Evolutionary conservation across 257 asterid genomes (phyloP).

Genomic region (Pogostemon cablin): DNA sequence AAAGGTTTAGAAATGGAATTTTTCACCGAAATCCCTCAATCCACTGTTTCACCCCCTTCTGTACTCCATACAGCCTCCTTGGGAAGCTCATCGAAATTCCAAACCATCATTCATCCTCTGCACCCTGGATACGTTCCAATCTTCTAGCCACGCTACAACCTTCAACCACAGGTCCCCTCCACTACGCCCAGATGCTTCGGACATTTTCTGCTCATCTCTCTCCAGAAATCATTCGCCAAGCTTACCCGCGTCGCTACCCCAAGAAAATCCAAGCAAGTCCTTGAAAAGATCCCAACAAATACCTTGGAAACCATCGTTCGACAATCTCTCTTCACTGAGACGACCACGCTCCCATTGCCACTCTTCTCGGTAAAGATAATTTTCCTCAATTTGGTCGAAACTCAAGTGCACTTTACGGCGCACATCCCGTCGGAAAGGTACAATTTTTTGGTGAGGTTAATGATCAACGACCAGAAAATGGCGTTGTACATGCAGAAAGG

Average conservation of each 20-base stretch:
- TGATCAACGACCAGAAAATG: slow-evolving; percentile 63
- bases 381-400: slow-evolving; percentile 86
- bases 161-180: too few relatives aligned
- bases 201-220: too few relatives aligned
- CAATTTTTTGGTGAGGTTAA: slow-evolving; percentile 76
- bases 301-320: slow-evolving; percentile 31
- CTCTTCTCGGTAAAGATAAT: slow-evolving; percentile 46
- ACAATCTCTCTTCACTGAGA: slow-evolving; percentile 47
- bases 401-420: slow-evolving; percentile 75
- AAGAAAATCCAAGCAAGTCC: slow-evolving; percentile 53
- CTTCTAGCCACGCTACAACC: too few relatives aligned
- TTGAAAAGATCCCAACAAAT: slow-evolving; percentile 41
- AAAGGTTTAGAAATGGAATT: too few relatives aligned
- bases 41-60: too few relatives aligned
- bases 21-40: too few relatives aligned
- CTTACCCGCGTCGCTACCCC: slow-evolving; percentile 63
- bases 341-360: slow-evolving; percentile 51
- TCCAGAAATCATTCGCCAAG: slow-evolving; percentile 40
- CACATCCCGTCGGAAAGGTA: slow-evolving; percentile 63
- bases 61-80: too few relatives aligned
- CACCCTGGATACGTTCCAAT: too few relatives aligned
- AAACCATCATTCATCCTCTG: too few relatives aligned
- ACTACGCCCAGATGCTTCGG: too few relatives aligned
- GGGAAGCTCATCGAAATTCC: too few relatives aligned
- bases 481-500: slow-evolving; percentile 79